These are phyloP conservation scores for Fusarium robinianum DNA, from an alignment of 2,329 filamentous ascomycete species.

Conservation along the genomic window DNA sequence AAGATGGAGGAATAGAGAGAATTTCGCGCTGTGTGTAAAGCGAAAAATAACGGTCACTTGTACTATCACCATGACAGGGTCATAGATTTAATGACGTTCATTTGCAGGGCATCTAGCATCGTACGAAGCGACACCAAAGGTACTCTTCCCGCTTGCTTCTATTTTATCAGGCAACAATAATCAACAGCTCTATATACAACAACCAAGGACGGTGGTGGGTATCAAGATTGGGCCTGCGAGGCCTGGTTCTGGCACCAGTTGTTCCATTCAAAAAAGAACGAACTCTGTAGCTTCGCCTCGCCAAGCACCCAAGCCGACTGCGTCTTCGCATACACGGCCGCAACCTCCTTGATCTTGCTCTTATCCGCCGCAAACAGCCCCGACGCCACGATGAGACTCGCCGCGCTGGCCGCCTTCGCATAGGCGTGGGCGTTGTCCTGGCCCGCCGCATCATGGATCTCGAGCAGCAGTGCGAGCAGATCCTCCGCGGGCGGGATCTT, in stretches of 20 bases:
- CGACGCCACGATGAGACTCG: slow-evolving; percentile 69
- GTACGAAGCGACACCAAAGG: slow-evolving; percentile 1
- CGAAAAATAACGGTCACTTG: slow-evolving; percentile 36
- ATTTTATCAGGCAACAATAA: slow-evolving; percentile 16
- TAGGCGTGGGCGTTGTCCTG: slow-evolving; percentile 71
- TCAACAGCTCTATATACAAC: slow-evolving; percentile 1
- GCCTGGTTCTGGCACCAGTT: slow-evolving; percentile 69
- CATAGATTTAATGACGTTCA: slow-evolving; percentile 44
- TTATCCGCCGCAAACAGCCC: slow-evolving; percentile 61
- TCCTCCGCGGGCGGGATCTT: slow-evolving; percentile 47
- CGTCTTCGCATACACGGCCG: slow-evolving; percentile 67
- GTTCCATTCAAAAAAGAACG: slow-evolving; percentile 73
- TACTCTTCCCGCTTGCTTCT: slow-evolving; percentile 10
- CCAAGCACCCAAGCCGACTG: slow-evolving; percentile 62
- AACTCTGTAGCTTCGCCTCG: slow-evolving; percentile 62
- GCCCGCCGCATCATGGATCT: slow-evolving; percentile 70
- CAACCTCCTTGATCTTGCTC: slow-evolving; percentile 57
- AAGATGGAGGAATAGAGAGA: slow-evolving; percentile 84
- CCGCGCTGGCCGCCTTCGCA: slow-evolving; percentile 73
- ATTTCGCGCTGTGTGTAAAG: slow-evolving; percentile 18
- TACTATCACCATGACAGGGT: slow-evolving; percentile 44
- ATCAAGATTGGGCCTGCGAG: slow-evolving; percentile 38
- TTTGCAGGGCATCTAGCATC: slow-evolving; percentile 27
- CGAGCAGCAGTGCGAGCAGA: slow-evolving; percentile 62
- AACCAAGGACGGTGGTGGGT: slow-evolving; percentile 6